Evolutionary conservation across 129 eudicot species (phyloP), one percentile per base, ranked within the genome.

Genomic region (Flaveria bidentis): DNA sequence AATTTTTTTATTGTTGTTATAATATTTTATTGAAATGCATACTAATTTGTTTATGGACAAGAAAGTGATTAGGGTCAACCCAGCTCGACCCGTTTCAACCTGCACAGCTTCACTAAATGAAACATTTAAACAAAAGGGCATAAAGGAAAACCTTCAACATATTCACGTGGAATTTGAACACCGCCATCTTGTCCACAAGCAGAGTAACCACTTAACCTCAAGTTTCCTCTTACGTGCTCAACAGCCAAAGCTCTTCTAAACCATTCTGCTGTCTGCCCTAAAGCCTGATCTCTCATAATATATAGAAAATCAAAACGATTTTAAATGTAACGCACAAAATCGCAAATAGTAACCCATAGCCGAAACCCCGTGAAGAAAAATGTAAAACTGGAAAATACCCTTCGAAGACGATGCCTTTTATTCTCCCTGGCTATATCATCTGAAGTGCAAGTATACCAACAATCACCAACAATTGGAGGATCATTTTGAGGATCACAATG

Each of bases 211-310:
- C 12, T 51, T 51, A 15, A 79, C 72, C 96, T 80, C 81, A 93
- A 91, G 83, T 91, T 93, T 70, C 98, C 98, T 72, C 80, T 85
- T 12, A 93, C 98, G 69, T 87, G 96, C 78, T 93, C 98, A 84
- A 93, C 98, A 41, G 97, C 83, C 68, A 93, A 87, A 64, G 98
- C 97, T 84, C 90, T 81, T 80, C 42, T 87, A 71, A 93, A 93
- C 98, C 98, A 93, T 30, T 91, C 93, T n/a, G 93, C 96, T 25
- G 98, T 88, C 86, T 91, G 98, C 83, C 90, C 98, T 23, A 93
- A 81, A 61, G 98, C 98, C 98, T 93, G 92, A 67, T 76, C 42
- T 49, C 71, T 51, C 83, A 26, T 51, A 66, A 56, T 8, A 52
- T 41, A 67, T 13, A 23, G 47, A 62, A 13, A 47, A 41, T 9